phyloP scores from a whole-genome alignment of 768 basidiomycete genomes.

The Boletellus emodensis region DNA sequence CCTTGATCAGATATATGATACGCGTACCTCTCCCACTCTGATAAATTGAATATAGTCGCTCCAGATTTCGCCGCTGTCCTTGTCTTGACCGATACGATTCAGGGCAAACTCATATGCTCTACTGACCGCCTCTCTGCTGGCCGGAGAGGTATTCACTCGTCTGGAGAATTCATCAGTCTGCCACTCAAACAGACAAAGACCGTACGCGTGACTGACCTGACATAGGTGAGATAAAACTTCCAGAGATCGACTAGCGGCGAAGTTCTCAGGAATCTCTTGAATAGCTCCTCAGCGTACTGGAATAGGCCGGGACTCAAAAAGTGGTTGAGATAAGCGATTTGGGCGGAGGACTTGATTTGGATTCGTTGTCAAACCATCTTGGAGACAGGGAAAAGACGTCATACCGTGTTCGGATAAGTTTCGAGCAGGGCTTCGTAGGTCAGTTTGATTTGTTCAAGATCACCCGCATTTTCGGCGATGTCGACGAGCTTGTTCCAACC shows the following conservation, averaged over 20 bases:
- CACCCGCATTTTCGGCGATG: conserved; percentile 69
- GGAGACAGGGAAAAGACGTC: conserved; percentile 35
- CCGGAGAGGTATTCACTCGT: conserved; percentile 63
- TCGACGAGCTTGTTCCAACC: conserved; percentile 75
- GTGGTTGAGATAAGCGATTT: conserved; percentile 81
- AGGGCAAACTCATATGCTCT: conserved; percentile 94
- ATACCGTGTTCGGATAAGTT: conserved; percentile 89
- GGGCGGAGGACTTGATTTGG: conserved; percentile 63
- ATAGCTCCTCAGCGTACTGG: conserved; percentile 79
- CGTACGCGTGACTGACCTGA: conserved; percentile 56
- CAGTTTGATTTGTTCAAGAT: conserved; percentile 74
- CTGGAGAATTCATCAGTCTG: conserved; percentile 34
- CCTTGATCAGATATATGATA: neutral
- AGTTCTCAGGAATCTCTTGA: conserved; percentile 78
- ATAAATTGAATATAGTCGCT: conserved; percentile 90
- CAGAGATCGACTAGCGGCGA: conserved; percentile 89
- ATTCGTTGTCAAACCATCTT: conserved; percentile 23
- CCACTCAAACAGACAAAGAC: conserved; percentile 2
- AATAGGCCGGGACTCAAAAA: conserved; percentile 65
- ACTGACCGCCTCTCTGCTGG: conserved; percentile 70
- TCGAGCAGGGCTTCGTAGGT: conserved; percentile 81
- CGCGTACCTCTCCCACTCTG: conserved; percentile 67
- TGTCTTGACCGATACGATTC: conserved; percentile 85
- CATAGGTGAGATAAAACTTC: conserved; percentile 91
- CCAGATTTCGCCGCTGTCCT: conserved; percentile 92